phyloP scores from a whole-genome alignment of 257 asterid genomes.

The Nicotiana paniculata region DNA sequence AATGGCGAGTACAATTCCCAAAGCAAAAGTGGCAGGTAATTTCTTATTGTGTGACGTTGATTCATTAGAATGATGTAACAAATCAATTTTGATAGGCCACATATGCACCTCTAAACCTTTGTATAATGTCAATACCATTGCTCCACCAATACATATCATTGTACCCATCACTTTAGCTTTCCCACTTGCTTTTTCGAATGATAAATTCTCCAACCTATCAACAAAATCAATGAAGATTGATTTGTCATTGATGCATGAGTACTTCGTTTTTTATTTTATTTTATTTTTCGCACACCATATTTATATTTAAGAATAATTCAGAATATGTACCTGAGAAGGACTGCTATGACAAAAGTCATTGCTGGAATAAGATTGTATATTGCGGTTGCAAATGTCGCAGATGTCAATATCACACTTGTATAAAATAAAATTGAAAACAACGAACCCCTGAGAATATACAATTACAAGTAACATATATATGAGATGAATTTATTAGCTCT shows the following conservation, averaged over 20 bases:
- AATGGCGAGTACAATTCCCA: constrained; percentile 15
- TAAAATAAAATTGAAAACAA: constrained; percentile 18
- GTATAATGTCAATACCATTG: constrained; percentile 19
- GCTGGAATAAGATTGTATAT: constrained; percentile 19
- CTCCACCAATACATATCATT: constrained; percentile 22
- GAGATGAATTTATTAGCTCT: not conserved
- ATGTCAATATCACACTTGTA: constrained; percentile 16
- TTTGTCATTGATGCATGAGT: no score
- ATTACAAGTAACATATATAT: not conserved
- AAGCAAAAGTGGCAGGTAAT: not conserved
- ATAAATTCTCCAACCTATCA: constrained; percentile 16
- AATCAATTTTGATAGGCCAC: constrained; percentile 13
- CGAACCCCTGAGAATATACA: constrained; percentile 15
- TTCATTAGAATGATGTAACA: constrained; percentile 4
- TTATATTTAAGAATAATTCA: not conserved
- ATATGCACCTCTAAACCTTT: constrained; percentile 15
- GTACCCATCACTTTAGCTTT: constrained; percentile 21
- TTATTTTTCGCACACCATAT: no score
- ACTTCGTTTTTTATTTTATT: no score
- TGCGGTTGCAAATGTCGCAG: constrained; percentile 22
- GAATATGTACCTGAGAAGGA: constrained; percentile 9
- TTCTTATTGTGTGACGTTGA: not conserved
- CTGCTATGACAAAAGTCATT: constrained; percentile 17
- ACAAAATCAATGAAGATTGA: not conserved
- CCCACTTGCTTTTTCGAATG: constrained; percentile 12